Evolutionary conservation across 2,329 filamentous ascomycete species (phyloP), one percentile per base, ranked within the genome.

Genomic region (Clarireedia monteithiana): DNA sequence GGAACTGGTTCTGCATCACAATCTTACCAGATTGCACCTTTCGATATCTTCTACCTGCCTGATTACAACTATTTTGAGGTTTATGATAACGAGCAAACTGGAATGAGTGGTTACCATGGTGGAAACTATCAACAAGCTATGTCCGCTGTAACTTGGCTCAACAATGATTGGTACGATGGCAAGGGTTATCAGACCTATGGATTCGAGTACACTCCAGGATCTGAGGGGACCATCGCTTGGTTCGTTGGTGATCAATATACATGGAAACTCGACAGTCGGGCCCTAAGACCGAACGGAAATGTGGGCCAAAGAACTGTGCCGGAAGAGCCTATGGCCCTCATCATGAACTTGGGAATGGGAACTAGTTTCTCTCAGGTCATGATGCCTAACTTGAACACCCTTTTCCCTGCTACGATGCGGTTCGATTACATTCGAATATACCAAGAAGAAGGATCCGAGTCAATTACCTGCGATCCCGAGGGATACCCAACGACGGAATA

Each of bases 341-440:
- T 88, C 62, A 76, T 83, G 72, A 89, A 89, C 66, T 80, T 88
- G 63, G 86, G 85, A 64, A 86, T 89, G 80, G 84, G 81, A 4
- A 76, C 77, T 63, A 81, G 79, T 69, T 88, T 88, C 68, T 80
- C 85, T 0, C 68, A 74, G 5, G 72, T 88, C 59, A 82, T 87
- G 64, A 69, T 82, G 57, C 76, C 75, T 1, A 80, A 78, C 27
- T 70, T 88, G 24, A 72, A 68, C 4, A 64, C 75, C 15, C 70
- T 80, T 45, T 74, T 86, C 64, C 85, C 85, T 2, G 84, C 82
- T 2, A 81, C 75, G 2, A 85, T 88, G 77, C 76, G 83, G 2
- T 74, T 88, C 56, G 85, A 88, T 68, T 88, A 87, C 66, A 75
- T 89, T 53, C 80, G 85, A 14, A 85, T 88, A 50, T 88, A 88